Base-by-base conservation (phyloP, 176 grass and related monocot species). In the Stipa capillata region DNA sequence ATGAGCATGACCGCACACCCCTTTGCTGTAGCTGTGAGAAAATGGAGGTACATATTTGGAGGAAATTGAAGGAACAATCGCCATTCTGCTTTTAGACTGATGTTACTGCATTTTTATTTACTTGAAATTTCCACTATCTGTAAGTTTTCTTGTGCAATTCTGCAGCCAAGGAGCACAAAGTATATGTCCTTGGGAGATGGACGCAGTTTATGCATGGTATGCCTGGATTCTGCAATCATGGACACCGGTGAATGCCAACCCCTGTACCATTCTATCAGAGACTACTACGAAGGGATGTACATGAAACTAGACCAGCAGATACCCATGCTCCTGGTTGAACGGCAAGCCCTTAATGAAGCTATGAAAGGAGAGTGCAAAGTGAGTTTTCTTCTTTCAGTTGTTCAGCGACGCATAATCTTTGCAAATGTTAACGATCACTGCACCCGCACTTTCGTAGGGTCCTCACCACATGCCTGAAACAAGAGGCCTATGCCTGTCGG, bases 251-350 rank as follows among this genome's bases (percentile, higher is more conserved):
- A 97, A 40, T 97, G 95, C 66, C 95, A 97, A 25, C 82, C 89
- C 34, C 75, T 97, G 25, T 97, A 97, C 50, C 87, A 94, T 72
- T 92, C 89, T 21, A 97, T 97, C 80, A 92, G 87, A 78, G 94
- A 97, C 70, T 97, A 94, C 79, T 97, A 97, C 20, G 95, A 97
- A 85, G 91, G 95, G 47, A 88, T 97, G 95, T 87, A 92, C 62
- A 97, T 97, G 95, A 94, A 88, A 90, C 83, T 97, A 81, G 87
- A 97, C 85, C 95, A 94, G 73, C 91, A 92, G 79, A 97, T 97
- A 84, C 95, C 95, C 23, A 92, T 97, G 95, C 92, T 97, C 31
- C 79, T 97, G 77, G 91, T 97, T 83, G 95, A 94, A 76, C 93
- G 95, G 41, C 95, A 97, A 90, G 95, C 95, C 7, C 92, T 97